A percentile compares a stretch with the other conserved stretches of the same genome.
Evolutionary conservation across 352 stramenopile species (phyloP).

Genomic region (Phytophthora parvispora): DNA sequence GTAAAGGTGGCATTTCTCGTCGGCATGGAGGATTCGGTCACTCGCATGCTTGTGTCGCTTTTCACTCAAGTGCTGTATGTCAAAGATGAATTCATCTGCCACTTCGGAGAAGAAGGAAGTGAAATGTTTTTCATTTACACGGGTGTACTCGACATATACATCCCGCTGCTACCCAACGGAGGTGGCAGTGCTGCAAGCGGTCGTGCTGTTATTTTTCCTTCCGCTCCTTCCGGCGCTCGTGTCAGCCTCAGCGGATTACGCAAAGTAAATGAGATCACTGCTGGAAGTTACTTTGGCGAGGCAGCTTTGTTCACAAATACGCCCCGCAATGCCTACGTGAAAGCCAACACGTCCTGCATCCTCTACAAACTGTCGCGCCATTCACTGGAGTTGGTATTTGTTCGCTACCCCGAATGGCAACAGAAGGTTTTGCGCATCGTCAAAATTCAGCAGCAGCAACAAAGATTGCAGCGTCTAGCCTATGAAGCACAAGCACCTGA

Average conservation of each 20-base stretch:
- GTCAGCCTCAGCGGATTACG: constrained; percentile 33
- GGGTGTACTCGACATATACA: constrained; percentile 63
- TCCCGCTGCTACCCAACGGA: constrained; percentile 29
- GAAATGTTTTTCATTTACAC: constrained; percentile 84
- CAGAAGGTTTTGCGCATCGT: constrained; percentile 70
- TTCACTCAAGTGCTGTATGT: constrained; percentile 69
- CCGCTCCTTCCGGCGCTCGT: constrained; percentile 1
- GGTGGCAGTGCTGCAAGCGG: neutral
- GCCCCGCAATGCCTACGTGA: constrained; percentile 64
- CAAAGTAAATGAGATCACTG: constrained; percentile 73
- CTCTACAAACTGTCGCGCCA: constrained; percentile 64
- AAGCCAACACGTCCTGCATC: constrained; percentile 73
- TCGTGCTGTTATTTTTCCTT: constrained; percentile 6
- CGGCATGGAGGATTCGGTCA: constrained; percentile 62
- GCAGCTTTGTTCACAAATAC: constrained; percentile 66
- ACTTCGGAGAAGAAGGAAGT: constrained; percentile 62
- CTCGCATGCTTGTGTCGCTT: constrained; percentile 63
- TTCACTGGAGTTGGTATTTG: constrained; percentile 70
- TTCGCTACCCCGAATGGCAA: constrained; percentile 71
- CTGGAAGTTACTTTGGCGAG: constrained; percentile 71
- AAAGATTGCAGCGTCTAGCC: constrained; percentile 52
- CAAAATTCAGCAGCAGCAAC: constrained; percentile 75
- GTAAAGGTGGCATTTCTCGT: constrained; percentile 77
- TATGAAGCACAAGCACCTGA: constrained; percentile 48
- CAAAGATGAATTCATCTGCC: constrained; percentile 68